Base-by-base conservation (phyloP, 805 yeast genomes). In the Metschnikowia chrysomelidarum region DNA sequence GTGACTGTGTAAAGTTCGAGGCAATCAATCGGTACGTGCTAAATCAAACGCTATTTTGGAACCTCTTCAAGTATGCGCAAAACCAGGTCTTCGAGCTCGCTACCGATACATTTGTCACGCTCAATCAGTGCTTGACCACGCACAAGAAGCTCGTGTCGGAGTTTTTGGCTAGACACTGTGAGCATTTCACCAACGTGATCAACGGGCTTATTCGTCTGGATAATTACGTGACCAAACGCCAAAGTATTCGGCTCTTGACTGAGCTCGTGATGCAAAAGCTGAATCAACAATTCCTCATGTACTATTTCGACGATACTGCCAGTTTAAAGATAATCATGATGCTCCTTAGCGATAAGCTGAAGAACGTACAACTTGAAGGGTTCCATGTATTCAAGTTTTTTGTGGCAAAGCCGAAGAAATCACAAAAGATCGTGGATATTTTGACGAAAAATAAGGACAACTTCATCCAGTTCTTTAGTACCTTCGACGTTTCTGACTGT, bases 331-430 rank as follows among this genome's bases (percentile, higher is more conserved):
- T 88, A 36, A 75, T 87, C 18, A 93, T 93, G 98, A 73, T 82
- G 23, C 61, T 88, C 42, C 65, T 93, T 45, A 81, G 93, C 40
- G 97, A 91, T 59, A 85, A 83, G 60, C 87, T 94, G 44, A 85
- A 83, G 54, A 89, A 89, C 58, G 73, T 93, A 40, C 96, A 89
- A 56, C 61, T 78, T 36, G 98, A 93, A 58, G 88, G 95, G 4
- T 93, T 93, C 55, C 89, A 93, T 47, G 82, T 91, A 24, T 91
- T 93, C 67, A 93, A 91, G 62, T 84, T 89, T 24, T 87, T 93
- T 60, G 88, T 88, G n/a, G 98, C 96, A 4, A 93, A 93, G 59
- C 98, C 98, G 4, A 80, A 82, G 44, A 89, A 89, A 57, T 71
- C 87, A 2, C 87, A 82, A 56, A 78, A 82, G 6, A 79, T 93